These are phyloP conservation scores for Leucosporidium scottii DNA, from an alignment of 768 basidiomycete genomes.

Conservation along the genomic window DNA sequence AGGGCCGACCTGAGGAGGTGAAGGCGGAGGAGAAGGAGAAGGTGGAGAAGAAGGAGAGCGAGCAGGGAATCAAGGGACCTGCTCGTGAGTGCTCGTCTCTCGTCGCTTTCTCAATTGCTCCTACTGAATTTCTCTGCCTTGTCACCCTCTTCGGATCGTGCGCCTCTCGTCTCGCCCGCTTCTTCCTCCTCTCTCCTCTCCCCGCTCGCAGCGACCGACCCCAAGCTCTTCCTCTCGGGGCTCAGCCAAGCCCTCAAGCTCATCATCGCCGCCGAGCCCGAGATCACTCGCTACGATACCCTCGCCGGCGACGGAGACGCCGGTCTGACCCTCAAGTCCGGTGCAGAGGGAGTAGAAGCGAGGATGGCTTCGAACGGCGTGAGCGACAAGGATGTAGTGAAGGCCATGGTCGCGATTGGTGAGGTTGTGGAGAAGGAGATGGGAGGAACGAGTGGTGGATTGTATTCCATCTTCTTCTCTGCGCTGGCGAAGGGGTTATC, in stretches of 20 bases:
- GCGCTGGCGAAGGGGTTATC: conserved; percentile 35
- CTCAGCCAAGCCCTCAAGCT: conserved; percentile 47
- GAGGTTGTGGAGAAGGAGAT: conserved; percentile 37
- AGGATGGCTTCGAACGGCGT: conserved; percentile 16
- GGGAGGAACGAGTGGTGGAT: conserved; percentile 36
- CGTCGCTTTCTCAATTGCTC: too few species aligned
- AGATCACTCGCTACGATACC: conserved; percentile 83
- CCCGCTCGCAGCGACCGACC: conserved; percentile 7
- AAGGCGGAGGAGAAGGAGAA: conserved; percentile 12
- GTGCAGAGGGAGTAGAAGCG: conserved; percentile 43
- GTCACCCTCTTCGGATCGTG: too few species aligned
- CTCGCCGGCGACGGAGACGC: conserved; percentile 85
- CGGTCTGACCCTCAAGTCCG: conserved; percentile 57
- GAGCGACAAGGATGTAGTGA: conserved; percentile 29
- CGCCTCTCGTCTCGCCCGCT: too few species aligned
- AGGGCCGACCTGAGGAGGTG: conserved; percentile 19
- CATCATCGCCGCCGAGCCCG: conserved; percentile 70
- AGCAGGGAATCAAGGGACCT: conserved; percentile 20
- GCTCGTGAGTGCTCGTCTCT: conserved; percentile 14
- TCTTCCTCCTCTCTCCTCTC: too few species aligned
- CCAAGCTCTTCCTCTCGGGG: conserved; percentile 32
- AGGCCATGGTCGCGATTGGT: conserved; percentile 26
- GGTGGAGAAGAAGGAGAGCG: background rate
- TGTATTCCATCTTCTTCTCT: conserved; percentile 37
- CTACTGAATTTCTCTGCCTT: too few species aligned